Conservation (phyloP, 495 filamentous ascomycete genomes). For the Penicillium ochrochloron region DNA sequence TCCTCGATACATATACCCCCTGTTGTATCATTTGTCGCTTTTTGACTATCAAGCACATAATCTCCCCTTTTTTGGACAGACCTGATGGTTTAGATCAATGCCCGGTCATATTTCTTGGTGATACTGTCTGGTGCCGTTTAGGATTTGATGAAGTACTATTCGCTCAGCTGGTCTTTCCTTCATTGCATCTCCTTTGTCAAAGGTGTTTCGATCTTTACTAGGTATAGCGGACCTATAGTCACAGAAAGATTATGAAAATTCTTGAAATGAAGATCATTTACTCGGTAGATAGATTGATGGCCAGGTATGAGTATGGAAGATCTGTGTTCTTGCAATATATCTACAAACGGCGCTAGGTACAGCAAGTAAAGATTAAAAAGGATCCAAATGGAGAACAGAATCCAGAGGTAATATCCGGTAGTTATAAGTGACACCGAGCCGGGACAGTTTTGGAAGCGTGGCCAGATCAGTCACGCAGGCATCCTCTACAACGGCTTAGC, state of each 20-base stretch:
- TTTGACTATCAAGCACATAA: not conserved
- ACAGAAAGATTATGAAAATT: not conserved
- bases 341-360: constrained; percentile 32
- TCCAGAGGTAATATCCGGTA: not conserved
- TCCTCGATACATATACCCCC: constrained; percentile 20
- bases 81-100: not conserved
- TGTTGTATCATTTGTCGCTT: not conserved
- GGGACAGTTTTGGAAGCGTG: not conserved
- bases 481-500: constrained; percentile 44
- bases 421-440: not conserved
- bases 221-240: not conserved
- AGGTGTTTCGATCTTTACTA: not conserved
- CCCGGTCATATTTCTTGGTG: not conserved
- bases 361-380: constrained; percentile 20
- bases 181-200: not conserved
- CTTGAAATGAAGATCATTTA: not conserved
- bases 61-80: not conserved
- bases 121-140: not conserved
- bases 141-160: not conserved
- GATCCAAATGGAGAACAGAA: not conserved
- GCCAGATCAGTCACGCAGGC: not conserved
- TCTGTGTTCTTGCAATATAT: constrained; percentile 29
- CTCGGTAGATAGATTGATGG: not conserved
- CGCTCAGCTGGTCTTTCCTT: not conserved
- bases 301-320: constrained; percentile 4